Percentiles rank a stretch among this genome's conserved stretches.
Evolutionary conservation across 257 asterid species (phyloP).

Genomic region (Vinca minor): DNA sequence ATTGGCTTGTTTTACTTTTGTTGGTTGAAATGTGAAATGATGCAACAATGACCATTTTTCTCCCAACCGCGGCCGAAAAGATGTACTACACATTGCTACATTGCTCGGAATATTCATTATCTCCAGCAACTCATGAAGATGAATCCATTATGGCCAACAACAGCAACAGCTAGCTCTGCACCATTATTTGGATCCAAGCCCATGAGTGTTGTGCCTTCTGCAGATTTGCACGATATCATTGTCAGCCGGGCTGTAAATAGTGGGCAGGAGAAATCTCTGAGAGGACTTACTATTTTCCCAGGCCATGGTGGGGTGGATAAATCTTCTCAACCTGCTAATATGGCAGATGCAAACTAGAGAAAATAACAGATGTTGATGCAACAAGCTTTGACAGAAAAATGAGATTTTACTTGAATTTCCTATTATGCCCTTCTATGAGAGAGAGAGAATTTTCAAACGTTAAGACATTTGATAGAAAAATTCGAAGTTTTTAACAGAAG

Average conservation of each 20-base stretch:
- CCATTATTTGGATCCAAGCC: constrained; percentile 61
- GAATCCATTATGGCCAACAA: constrained; percentile 69
- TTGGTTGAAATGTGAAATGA: constrained; percentile 3
- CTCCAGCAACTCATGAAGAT: constrained; percentile 73
- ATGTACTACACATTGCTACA: constrained; percentile 85
- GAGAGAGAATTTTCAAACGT: too few species aligned
- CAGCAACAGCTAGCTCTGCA: constrained; percentile 46
- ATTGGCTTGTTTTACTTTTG: not conserved
- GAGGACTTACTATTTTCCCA: constrained; percentile 28
- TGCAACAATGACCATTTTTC: constrained; percentile 64
- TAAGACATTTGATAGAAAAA: too few species aligned
- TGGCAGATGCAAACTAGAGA: constrained; percentile 52
- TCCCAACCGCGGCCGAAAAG: constrained; percentile 76
- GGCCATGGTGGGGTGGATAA: constrained; percentile 53
- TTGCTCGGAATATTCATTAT: constrained; percentile 65
- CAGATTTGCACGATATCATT: constrained; percentile 46
- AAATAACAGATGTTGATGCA: constrained; percentile 76
- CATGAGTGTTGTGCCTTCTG: constrained; percentile 38
- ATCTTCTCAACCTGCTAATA: constrained; percentile 36
- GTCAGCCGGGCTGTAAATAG: constrained; percentile 32
- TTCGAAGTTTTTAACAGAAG: too few species aligned
- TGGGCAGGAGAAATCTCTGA: constrained; percentile 46
- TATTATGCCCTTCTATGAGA: too few species aligned
- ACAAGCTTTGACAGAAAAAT: constrained; percentile 68
- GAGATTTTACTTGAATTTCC: too few species aligned